phyloP scores from a whole-genome alignment of 164 flowering plant genomes.

The Aristolochia contorta region DNA sequence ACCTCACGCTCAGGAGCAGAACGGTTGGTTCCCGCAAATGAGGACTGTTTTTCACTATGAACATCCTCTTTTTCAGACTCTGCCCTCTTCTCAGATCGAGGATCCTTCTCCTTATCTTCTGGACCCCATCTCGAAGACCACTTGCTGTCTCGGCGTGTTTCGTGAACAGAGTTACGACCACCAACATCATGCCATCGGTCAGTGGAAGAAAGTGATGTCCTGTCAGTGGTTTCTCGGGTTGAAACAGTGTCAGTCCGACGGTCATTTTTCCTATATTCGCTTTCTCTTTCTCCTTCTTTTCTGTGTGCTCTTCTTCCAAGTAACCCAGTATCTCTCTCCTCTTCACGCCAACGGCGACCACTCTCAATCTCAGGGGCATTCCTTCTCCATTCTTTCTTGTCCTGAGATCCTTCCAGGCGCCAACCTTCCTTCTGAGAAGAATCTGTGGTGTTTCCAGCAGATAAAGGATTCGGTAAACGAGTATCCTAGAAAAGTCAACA shows the following conservation, averaged over 20 bases:
- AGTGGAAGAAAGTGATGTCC: slow-evolving; percentile 37
- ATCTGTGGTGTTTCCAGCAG: slow-evolving; percentile 27
- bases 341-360: slow-evolving; percentile 88
- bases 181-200: slow-evolving; percentile 69
- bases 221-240: slow-evolving; percentile 42
- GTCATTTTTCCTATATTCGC: slow-evolving; percentile 15
- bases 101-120: slow-evolving; percentile 74
- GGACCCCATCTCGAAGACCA: slow-evolving; percentile 99
- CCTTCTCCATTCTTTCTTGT: slow-evolving; percentile 75
- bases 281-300: slow-evolving; percentile 31
- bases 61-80: slow-evolving; percentile 65
- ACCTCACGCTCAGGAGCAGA: slow-evolving; percentile 54
- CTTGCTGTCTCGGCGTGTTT: slow-evolving; percentile 66
- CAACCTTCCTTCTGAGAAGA: slow-evolving; percentile 54
- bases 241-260: slow-evolving; percentile 49
- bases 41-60: slow-evolving; percentile 44
- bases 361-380: slow-evolving; percentile 45
- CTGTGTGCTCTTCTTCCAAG: slow-evolving; percentile 76
- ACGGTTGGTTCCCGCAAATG: slow-evolving; percentile 30
- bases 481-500: slow-evolving; percentile 32
- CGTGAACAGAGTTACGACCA: slow-evolving; percentile 50
- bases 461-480: slow-evolving; percentile 32
- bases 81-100: slow-evolving; percentile 47
- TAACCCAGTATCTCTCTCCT: slow-evolving; percentile 86
- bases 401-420: slow-evolving; percentile 66